Percentiles rank a stretch among this genome's conserved stretches.
Conservation (phyloP, 1,284 basidiomycete genomes). For the Puccinia horiana region DNA sequence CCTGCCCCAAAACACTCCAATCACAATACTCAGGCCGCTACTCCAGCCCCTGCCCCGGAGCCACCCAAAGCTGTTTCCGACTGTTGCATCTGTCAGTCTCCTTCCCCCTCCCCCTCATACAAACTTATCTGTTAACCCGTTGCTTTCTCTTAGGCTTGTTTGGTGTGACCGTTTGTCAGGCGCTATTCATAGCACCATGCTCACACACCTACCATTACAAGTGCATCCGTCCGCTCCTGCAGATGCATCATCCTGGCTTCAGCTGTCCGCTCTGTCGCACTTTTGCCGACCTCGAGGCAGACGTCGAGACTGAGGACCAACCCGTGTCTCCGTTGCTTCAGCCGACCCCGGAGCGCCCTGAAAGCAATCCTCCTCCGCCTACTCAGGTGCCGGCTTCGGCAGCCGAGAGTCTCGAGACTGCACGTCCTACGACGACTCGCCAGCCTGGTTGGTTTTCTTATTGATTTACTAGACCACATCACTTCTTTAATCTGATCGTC, state of each 20-base stretch:
- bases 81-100: conserved; percentile 82
- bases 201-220: conserved; percentile 80
- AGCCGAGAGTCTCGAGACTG: background rate
- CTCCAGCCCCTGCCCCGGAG: background rate
- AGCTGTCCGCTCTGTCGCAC: conserved; percentile 87
- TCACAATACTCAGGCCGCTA: background rate
- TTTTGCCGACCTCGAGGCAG: conserved; percentile 91
- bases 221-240: conserved; percentile 87
- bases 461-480: background rate
- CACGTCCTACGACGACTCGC: background rate
- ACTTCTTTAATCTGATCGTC: background rate
- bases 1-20: background rate
- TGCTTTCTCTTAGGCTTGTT: conserved; percentile 69
- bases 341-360: background rate
- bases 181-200: conserved; percentile 81
- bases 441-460: background rate
- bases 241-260: conserved; percentile 86
- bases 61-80: conserved; percentile 67
- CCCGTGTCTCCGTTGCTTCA: conserved; percentile 56
- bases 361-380: background rate
- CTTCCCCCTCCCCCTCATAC: background rate
- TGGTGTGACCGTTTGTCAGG: conserved; percentile 88
- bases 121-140: background rate
- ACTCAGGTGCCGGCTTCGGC: background rate
- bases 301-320: conserved; percentile 74